Conservation (phyloP, 139 green algal genomes). For the Astrephomene gubernaculifera region DNA sequence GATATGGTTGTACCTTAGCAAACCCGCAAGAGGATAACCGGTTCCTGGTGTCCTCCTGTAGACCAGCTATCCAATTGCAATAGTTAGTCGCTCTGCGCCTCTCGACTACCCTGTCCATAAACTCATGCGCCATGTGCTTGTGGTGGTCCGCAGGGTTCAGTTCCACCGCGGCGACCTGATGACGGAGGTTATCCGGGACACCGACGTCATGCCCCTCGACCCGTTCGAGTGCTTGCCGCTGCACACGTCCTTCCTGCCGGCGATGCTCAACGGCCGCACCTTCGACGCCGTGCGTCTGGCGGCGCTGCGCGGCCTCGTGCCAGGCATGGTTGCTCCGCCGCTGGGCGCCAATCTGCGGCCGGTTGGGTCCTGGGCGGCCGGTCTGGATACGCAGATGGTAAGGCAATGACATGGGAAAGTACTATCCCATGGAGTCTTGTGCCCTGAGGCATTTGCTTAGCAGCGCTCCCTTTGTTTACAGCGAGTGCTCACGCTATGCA, state of each 20-base stretch:
- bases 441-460: too few relatives aligned
- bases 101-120: too few relatives aligned
- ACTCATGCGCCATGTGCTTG: not conserved
- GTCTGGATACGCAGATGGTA: constrained; percentile 25
- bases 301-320: constrained; percentile 3
- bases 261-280: constrained; percentile 39
- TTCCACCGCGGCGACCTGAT: constrained; percentile 87
- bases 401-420: too few relatives aligned
- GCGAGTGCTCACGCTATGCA: too few relatives aligned
- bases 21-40: too few relatives aligned
- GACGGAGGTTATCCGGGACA: constrained; percentile 85
- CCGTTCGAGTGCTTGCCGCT: constrained; percentile 62
- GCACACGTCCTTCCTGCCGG: not conserved
- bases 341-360: not conserved
- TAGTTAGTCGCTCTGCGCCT: too few relatives aligned
- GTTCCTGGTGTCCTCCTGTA: too few relatives aligned
- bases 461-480: too few relatives aligned
- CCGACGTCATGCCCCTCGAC: constrained; percentile 78
- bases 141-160: constrained; percentile 74
- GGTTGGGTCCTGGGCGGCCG: not conserved
- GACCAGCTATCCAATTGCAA: too few relatives aligned
- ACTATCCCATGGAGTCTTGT: too few relatives aligned
- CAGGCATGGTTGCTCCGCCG: not conserved
- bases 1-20: too few relatives aligned
- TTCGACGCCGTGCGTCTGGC: constrained; percentile 1